Percentiles rank a stretch among this genome's conserved stretches.
phyloP scores from a whole-genome alignment of 2,329 filamentous ascomycete species.

The Graphium sp. region DNA sequence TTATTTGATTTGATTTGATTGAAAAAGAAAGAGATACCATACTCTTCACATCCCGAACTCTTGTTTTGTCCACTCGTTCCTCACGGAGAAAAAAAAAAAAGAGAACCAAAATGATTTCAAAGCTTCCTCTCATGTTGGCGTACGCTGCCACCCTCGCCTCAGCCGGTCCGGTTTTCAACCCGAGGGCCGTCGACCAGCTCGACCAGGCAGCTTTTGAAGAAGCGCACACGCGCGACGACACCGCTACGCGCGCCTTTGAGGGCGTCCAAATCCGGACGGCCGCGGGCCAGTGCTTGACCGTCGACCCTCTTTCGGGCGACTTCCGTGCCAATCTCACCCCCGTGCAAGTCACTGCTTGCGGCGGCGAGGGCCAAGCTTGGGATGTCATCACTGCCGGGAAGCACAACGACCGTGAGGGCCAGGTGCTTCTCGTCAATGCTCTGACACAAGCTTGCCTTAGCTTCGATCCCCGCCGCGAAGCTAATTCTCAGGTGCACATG shows the following conservation, averaged over 20 bases:
- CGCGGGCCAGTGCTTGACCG: constrained; percentile 25
- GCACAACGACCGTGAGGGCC: constrained; percentile 28
- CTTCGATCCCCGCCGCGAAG: constrained; percentile 32
- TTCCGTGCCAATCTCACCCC: constrained; percentile 29
- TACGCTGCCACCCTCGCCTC: constrained; percentile 10
- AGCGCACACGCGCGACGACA: constrained; percentile 24
- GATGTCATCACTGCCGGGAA: constrained; percentile 30
- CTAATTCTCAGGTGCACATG: constrained; percentile 33
- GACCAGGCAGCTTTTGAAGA: constrained; percentile 24
- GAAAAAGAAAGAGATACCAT: too few species aligned
- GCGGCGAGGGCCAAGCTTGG: constrained; percentile 24
- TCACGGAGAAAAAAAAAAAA: too few species aligned
- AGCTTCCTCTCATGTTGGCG: constrained; percentile 2
- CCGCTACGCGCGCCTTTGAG: constrained; percentile 24
- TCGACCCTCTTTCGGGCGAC: constrained; percentile 27
- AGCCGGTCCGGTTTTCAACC: constrained; percentile 11
- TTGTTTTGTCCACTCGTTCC: too few species aligned
- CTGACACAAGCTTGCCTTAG: constrained; percentile 41
- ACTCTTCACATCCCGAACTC: too few species aligned
- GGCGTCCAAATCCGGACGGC: constrained; percentile 25
- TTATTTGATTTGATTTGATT: too few species aligned
- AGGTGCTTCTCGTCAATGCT: constrained; percentile 35
- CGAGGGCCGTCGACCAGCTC: constrained; percentile 20
- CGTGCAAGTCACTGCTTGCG: constrained; percentile 24
- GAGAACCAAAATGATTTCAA: constrained; percentile 1